Evolutionary conservation across 352 stramenopile species (phyloP), one percentile per base, ranked within the genome.

Genomic region (Phytophthora lateralis): DNA sequence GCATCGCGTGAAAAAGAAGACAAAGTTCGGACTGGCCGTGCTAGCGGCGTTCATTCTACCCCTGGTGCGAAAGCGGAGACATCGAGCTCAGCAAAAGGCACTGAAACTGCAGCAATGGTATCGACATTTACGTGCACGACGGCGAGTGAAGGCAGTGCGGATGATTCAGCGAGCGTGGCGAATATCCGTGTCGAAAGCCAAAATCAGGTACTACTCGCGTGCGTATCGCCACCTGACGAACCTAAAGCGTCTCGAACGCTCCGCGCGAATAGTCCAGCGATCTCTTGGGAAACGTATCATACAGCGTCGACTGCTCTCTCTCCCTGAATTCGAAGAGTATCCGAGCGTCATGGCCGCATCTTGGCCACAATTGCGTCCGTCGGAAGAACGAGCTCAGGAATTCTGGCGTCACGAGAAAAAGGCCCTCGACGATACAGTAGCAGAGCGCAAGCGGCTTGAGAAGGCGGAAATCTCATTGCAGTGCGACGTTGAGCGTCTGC

Each of bases 111-210:
- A 90, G 35, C 37, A n/a, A 5, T 82, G 69, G 67, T 63, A 74
- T 51, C 73, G 56, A 0, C 9, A 20, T 5, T 35, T 60, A 20
- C 39, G 37, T 17, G 11, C 6, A n/a, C 50, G 27, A 34, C 35
- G 49, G 20, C 64, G 59, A 3, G 17, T 35, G 20, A 37, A 42
- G 1, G 58, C 75, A 9, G 67, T 61, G 6, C 4, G 27, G 4
- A 43, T 60, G 0, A 71, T 91, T 15, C 78, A 90, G 27, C 76
- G 73, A 11, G 50, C 50, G 2, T 93, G 84, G 84, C 69, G 72
- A 7, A 14, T 55, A n/a, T 71, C 60, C 21, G 46, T 68, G 9
- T 69, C 67, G 9, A 79, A 75, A 45, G 62, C 63, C 18, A 78
- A 73, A 48, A 64, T 89, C 42, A 34, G 24, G 6, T 60, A 60